These are phyloP conservation scores for Luvunga scandens DNA, from an alignment of 345 rosid genomes.

Conservation along the genomic window DNA sequence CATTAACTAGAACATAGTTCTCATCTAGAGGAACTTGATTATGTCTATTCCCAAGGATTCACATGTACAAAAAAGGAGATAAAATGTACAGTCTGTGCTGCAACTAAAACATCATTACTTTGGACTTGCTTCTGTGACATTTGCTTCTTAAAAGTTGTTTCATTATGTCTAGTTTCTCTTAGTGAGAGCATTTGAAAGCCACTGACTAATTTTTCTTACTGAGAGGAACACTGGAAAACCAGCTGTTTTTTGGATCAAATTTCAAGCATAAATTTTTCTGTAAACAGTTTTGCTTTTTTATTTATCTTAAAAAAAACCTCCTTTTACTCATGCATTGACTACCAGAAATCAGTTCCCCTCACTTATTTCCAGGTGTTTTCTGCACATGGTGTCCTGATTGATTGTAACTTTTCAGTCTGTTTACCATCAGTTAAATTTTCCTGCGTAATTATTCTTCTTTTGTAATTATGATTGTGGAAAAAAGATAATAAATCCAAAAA, in stretches of 20 bases:
- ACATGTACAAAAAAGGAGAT: neutral
- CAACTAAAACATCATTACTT: neutral
- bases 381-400: neutral
- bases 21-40: neutral
- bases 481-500: neutral
- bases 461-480: neutral
- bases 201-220: no score
- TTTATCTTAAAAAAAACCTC: neutral
- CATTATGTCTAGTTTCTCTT: neutral
- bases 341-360: neutral
- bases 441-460: conserved; percentile 8
- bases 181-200: no score
- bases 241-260: neutral
- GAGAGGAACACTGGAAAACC: neutral
- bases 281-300: neutral
- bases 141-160: neutral
- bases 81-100: neutral
- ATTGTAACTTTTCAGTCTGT: neutral
- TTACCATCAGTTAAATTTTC: neutral
- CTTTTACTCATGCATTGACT: neutral
- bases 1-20: neutral
- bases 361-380: neutral
- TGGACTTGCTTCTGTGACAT: neutral
- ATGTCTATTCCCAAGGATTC: neutral
- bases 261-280: neutral